Percentiles rank a stretch among this genome's conserved stretches.
Evolutionary conservation across 768 basidiomycete species (phyloP).

Genomic region (Kwoniella botswanensis): DNA sequence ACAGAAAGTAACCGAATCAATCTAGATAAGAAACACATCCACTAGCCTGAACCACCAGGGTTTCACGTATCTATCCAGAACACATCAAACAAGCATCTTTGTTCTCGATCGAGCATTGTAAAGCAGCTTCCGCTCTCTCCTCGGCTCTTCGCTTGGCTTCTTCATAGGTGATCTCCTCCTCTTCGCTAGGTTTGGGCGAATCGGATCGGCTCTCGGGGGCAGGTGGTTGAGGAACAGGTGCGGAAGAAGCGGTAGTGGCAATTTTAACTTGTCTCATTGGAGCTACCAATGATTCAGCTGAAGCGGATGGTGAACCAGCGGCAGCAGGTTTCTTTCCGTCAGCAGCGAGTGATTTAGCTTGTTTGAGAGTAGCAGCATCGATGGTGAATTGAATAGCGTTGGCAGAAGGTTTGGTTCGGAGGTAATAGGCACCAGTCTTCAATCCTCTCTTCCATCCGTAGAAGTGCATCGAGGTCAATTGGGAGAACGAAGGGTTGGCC

Average conservation of each 20-base stretch:
- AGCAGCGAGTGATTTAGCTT: slow-evolving; percentile 46
- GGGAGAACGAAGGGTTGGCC: slow-evolving; percentile 83
- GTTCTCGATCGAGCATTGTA: slow-evolving; percentile 58
- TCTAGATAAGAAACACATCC: background rate
- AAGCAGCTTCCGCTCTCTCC: slow-evolving; percentile 57
- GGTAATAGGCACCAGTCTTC: slow-evolving; percentile 97
- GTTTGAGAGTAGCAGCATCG: slow-evolving; percentile 72
- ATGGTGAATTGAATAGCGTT: slow-evolving; percentile 98
- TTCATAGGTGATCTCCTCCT: slow-evolving; percentile 57
- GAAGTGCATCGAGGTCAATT: slow-evolving; percentile 65
- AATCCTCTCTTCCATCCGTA: slow-evolving; percentile 99
- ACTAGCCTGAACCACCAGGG: background rate
- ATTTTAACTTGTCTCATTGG: slow-evolving; percentile 49
- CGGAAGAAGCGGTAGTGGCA: slow-evolving; percentile 42
- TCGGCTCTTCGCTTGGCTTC: slow-evolving; percentile 57
- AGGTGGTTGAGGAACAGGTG: slow-evolving; percentile 17
- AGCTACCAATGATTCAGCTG: slow-evolving; percentile 36
- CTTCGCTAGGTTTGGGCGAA: slow-evolving; percentile 47
- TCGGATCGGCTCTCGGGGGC: slow-evolving; percentile 18
- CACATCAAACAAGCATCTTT: slow-evolving; percentile 58
- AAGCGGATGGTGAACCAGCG: background rate
- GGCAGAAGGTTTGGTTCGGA: slow-evolving; percentile 90
- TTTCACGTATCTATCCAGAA: slow-evolving; percentile 44
- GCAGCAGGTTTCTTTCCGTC: slow-evolving; percentile 22
- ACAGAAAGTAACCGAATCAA: slow-evolving; percentile 8